These are phyloP conservation scores for Sugiyamaella qingdaonensis DNA, from an alignment of 805 yeast genomes.

Conservation along the genomic window DNA sequence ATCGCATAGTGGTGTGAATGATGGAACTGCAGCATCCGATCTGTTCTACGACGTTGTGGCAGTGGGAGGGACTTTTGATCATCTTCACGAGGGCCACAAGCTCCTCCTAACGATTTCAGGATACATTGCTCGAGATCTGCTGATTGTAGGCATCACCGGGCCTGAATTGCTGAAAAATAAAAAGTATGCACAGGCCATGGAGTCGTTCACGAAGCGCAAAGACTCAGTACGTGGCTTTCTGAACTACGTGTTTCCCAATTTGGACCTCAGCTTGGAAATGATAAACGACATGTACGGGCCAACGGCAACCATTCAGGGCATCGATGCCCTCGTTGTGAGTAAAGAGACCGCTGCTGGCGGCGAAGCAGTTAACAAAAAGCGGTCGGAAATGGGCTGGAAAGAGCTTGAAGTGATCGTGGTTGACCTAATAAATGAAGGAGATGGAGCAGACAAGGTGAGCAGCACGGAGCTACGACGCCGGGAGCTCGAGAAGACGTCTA, in stretches of 20 bases:
- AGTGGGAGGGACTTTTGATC: slow-evolving; percentile 97
- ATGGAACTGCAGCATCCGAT: slow-evolving; percentile 17
- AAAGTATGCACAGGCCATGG: slow-evolving; percentile 61
- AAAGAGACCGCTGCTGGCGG: slow-evolving; percentile 79
- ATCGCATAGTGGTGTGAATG: slow-evolving; percentile 12
- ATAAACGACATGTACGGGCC: slow-evolving; percentile 92
- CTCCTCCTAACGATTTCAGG: slow-evolving; percentile 71
- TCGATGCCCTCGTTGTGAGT: slow-evolving; percentile 78
- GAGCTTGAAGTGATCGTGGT: slow-evolving; percentile 50
- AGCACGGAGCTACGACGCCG: slow-evolving; percentile 69
- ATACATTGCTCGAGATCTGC: slow-evolving; percentile 48
- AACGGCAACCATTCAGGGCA: slow-evolving; percentile 67
- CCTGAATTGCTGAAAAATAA: slow-evolving; percentile 68
- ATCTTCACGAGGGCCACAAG: slow-evolving; percentile 92
- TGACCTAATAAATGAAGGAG: slow-evolving; percentile 62
- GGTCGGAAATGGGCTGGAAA: slow-evolving; percentile 54
- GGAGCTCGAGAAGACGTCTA: slow-evolving; percentile 25
- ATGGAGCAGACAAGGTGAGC: slow-evolving; percentile 64
- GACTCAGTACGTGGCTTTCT: slow-evolving; percentile 48
- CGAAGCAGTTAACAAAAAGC: slow-evolving; percentile 57
- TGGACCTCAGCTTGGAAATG: slow-evolving; percentile 50
- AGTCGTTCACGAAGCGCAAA: slow-evolving; percentile 53
- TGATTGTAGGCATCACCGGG: slow-evolving; percentile 85
- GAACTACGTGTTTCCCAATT: slow-evolving; percentile 41
- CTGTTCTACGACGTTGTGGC: slow-evolving; percentile 34